Evolutionary conservation across 176 grass and related monocot species (phyloP), one percentile per base, ranked within the genome.

Genomic region (Triticum dicoccoides): DNA sequence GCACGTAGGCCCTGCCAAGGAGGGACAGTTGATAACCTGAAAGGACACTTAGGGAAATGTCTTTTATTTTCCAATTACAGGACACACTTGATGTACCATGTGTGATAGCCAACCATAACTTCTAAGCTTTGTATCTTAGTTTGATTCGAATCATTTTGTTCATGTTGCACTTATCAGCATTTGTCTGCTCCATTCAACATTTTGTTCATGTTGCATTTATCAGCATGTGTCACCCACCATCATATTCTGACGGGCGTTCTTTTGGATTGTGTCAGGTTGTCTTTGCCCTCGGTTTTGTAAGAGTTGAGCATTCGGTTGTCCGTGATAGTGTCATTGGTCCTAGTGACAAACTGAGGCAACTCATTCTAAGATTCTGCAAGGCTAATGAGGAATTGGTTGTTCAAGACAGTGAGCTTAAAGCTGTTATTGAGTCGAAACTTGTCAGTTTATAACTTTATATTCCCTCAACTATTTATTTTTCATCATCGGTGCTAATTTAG

Each of bases 361-460:
- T 80, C 37, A 64, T 80, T 80, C 21, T 63, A 63, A 64, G 58
- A 35, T 23, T 80, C 11, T 64, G 58, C 35, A 14, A 61, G 12
- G 17, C 23, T 64, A 64, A 17, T 8, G 21, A 58, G 0, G n/a
- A 17, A 61, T 27, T 80, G 58, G 58, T 80, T 42, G 77, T 80
- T 80, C 12, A 80, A 80, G 37, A 65, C 17, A 13, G 23, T 44
- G 35, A 27, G 12, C 78, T 80, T 65, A 44, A 80, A 80, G 37
- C 6, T 29, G 23, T 80, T n/a, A 80, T 45, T 42, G 23, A 80
- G 37, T 24, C 38, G 18, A 65, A 80, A 45, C 78, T 80, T 25
- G 77, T 80, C 6, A 80, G 77, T 80, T 63, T 63, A 39, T 78
- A 13, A 80, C 58, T 80, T 63, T 63, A 39, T 78, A 13, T 78